Evolutionary conservation across 441 rosid species (phyloP), one percentile per base, ranked within the genome.

Genomic region (Flueggea neowawraea): DNA sequence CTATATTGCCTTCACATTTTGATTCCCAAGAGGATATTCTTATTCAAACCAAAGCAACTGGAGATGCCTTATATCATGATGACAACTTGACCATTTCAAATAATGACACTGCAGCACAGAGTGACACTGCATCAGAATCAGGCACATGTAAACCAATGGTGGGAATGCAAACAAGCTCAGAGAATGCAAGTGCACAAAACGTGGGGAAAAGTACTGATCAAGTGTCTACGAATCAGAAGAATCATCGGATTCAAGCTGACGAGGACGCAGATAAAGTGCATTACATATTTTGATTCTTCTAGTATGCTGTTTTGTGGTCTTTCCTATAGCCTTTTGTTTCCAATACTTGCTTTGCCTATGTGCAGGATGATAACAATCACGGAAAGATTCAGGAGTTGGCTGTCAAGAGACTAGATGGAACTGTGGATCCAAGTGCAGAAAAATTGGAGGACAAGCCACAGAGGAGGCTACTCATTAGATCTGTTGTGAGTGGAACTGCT

Each of bases 401-500:
- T 55, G 52, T 28, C 28, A 22, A 51, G 31, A 39, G 59, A 16
- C 5, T 57, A 47, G 53, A 52, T 52, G 47, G 43, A 66, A 16
- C 44, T 13, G 53, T 33, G 9, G 50, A 54, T 49, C 10, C 0
- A 0, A 36, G n/a, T 54, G 60, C 0, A 33, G 57, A 12, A 61
- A 49, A 6, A 11, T 62, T 63, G 13, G 45, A 50, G 12, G 9
- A 6, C 53, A 70, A 63, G 62, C 61, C 67, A 11, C 66, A 61
- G 56, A 63, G 54, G 61, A 63, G 59, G 43, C 62, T 55, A 36
- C 17, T 70, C 66, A 56, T 74, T 31, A 70, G 60, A 61, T 54
- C 78, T n/a, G 64, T 70, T 52, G 75, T 51, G 15, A 67, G 55
- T 14, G 75, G 75, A 52, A 52, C 75, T 67, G 78, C 64, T 3